Base-by-base conservation (phyloP, 495 filamentous ascomycete species). In the Trichoderma virens region DNA sequence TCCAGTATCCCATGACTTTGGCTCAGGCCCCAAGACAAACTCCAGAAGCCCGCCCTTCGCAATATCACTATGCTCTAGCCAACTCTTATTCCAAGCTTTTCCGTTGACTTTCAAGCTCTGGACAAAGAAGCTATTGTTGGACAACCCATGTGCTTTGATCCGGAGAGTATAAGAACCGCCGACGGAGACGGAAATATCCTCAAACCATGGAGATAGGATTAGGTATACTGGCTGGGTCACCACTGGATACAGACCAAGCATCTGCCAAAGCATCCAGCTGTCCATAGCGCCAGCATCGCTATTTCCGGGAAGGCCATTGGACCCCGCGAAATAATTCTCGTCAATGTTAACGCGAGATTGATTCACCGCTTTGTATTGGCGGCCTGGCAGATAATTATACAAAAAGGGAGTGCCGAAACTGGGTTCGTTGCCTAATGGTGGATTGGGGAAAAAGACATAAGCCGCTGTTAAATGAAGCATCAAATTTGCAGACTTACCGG, bases 241-340 rank as follows among this genome's bases (percentile, higher is more conserved):
- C 23, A 89, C 76, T 0, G 86, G 87, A 69, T 88, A 90, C 18
- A 90, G 79, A 0, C 87, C 87, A n/a, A 90, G 76, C 77, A 89
- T 86, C 62, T 85, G 84, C 86, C 85, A 90, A 28, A 90, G 69
- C 20, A 88, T 74, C 83, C 85, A 89, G 14, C 78, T 81, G 70
- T 89, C 84, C 85, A 90, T 88, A 6, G 88, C 86, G 23, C 86
- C 87, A 2, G 86, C 87, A 66, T 90, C 86, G 51, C 79, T 85
- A 70, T 90, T 89, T 0, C 88, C 86, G 1, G 87, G 88, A 2
- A 89, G 72, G 0, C 88, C 86, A 31, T 73, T 73, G 2, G 73
- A 66, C 8, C 79, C 76, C 20, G 69, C 65, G 14, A 70, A 76
- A 68, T 84, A 88, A 76, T 85, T 86, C 59, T 76, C 72, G 63